Evolutionary conservation across 148 eudicot species (phyloP), one percentile per base, ranked within the genome.

Genomic region (Suaeda aralocaspica): DNA sequence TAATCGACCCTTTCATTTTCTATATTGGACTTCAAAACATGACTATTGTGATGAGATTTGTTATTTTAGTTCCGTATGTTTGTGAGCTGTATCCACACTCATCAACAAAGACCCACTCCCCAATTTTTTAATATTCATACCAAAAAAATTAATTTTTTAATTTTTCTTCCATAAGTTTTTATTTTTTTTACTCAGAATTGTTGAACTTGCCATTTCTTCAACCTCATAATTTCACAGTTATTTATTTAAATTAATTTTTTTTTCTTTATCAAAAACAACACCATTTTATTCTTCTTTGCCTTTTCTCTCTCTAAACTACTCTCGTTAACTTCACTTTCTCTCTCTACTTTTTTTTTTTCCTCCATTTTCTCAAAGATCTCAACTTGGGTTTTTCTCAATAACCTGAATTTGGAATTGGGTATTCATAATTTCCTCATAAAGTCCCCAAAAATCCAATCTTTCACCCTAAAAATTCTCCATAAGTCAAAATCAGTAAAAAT

Each of bases 1-100:
- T n/a, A n/a, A n/a, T 14, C 70, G 22, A 36, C 49, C 7, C 25
- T 71, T 64, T 76, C 42, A 53, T 51, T 66, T 16, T 14, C 52
- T 59, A 22, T 13, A 46, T 22, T 41, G 59, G 44, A 42, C 28
- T 19, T 14, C 56, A 26, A 44, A 36, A 58, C 34, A 58, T 26
- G 61, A 30, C 64, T 30, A 63, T 49, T 63, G n/a, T 10, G 28
- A 46, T 59, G 75, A 68, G 16, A 56, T 29, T 69, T 30, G 61
- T 71, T 45, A 59, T 72, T 51, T 69, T 68, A 72, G 69, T 69
- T 70, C 79, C 79, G 25, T 64, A 70, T 76, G 78, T 72, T 69
- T 78, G 65, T 74, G 82, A 79, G 78, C 82, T 79, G 82, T 60
- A 79, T 79, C 72, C 78, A 79, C 82, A 58, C 78, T 79, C 82